Evolutionary conservation across 257 asterid genomes (phyloP).

Genomic region (Orobanche coerulescens): DNA sequence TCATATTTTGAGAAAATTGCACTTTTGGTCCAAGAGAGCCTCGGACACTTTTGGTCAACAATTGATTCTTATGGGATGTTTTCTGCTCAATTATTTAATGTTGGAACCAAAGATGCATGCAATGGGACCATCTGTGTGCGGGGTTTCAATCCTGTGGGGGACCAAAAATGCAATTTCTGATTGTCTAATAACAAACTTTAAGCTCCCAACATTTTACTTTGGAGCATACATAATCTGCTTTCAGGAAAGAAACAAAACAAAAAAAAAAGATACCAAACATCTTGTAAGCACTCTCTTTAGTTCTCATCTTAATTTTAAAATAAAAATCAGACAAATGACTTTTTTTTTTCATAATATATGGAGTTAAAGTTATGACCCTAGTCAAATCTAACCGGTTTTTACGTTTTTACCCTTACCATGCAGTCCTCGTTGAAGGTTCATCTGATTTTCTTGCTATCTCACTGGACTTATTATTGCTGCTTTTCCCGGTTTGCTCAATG

Average conservation of each 20-base stretch:
- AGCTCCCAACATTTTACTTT: not conserved
- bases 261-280: not conserved
- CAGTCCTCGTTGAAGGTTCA: slow-evolving; percentile 46
- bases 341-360: not conserved
- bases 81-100: too few species aligned
- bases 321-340: not conserved
- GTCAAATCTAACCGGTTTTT: not conserved
- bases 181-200: too few species aligned
- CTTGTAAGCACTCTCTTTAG: not conserved
- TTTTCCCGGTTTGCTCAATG: slow-evolving; percentile 2
- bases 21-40: too few species aligned
- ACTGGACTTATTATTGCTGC: not conserved
- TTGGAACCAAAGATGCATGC: too few species aligned
- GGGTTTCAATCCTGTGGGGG: too few species aligned
- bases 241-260: not conserved
- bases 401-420: slow-evolving; percentile 17
- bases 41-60: too few species aligned
- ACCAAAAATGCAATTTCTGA: too few species aligned
- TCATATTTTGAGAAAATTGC: too few species aligned
- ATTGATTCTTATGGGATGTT: too few species aligned
- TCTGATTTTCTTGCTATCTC: not conserved
- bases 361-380: not conserved
- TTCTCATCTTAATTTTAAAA: not conserved
- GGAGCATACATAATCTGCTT: not conserved
- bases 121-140: too few species aligned